A percentile compares a stretch with the other conserved stretches of the same genome.
Evolutionary conservation across 768 basidiomycete species (phyloP).

Genomic region (Amanita thiersii): DNA sequence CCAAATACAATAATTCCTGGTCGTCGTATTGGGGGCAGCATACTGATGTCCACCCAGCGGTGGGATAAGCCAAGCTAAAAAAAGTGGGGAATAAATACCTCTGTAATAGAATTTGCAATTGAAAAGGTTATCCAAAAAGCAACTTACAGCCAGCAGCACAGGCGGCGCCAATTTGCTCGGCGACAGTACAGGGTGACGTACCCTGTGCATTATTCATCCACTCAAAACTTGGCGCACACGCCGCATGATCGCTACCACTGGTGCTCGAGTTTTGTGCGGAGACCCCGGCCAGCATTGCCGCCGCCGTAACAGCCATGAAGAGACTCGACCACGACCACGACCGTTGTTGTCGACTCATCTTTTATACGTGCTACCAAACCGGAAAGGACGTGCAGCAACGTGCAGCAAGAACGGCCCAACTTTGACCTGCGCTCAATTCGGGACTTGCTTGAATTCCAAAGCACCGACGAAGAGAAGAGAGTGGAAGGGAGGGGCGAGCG

Average conservation of each 20-base stretch:
- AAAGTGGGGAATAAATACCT: too few relatives aligned
- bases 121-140: background rate
- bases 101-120: background rate
- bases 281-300: background rate
- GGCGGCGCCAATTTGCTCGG: background rate
- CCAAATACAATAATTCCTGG: slow-evolving; percentile 4
- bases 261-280: background rate
- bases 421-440: too few relatives aligned
- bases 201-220: slow-evolving; percentile 4
- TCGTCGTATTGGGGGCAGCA: background rate
- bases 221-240: background rate
- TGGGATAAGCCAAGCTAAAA: slow-evolving; percentile 6
- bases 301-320: background rate
- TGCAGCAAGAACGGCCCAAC: too few relatives aligned
- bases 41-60: background rate
- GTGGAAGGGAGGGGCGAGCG: too few relatives aligned
- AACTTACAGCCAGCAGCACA: slow-evolving; percentile 4
- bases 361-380: too few relatives aligned
- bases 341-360: too few relatives aligned
- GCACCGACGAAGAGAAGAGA: too few relatives aligned
- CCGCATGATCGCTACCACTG: background rate
- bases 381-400: too few relatives aligned
- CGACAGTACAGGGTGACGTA: slow-evolving; percentile 1
- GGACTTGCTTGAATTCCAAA: too few relatives aligned
- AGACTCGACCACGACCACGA: too few relatives aligned